Conservation (phyloP, 345 rosid species). For the Pugionium cornutum region DNA sequence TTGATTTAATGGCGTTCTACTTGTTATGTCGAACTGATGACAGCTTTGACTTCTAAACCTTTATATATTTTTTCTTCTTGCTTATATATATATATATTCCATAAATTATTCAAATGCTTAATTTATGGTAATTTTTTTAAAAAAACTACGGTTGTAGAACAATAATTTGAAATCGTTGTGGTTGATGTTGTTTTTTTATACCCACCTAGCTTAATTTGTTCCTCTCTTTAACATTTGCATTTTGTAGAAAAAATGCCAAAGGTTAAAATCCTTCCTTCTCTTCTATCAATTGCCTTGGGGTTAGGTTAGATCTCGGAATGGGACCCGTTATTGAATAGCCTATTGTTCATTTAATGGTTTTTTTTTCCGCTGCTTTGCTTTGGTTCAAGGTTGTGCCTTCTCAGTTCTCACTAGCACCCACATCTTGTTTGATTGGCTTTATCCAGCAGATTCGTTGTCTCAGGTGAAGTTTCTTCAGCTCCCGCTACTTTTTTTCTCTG, state of each 20-base stretch:
- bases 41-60: no score
- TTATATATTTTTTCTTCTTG: no score
- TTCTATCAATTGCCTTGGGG: conserved; percentile 21
- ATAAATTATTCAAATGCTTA: no score
- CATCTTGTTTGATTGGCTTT: conserved; percentile 26
- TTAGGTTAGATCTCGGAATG: conserved; percentile 45
- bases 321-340: conserved; percentile 43
- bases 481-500: not conserved
- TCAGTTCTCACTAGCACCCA: conserved; percentile 26
- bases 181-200: no score
- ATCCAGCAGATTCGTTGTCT: conserved; percentile 32
- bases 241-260: not conserved
- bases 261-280: conserved; percentile 41
- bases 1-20: no score
- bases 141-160: no score
- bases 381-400: conserved; percentile 36
- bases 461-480: conserved; percentile 19
- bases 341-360: conserved; percentile 44
- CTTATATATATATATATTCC: no score
- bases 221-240: no score
- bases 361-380: conserved; percentile 38
- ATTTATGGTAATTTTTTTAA: no score
- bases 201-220: no score
- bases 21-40: no score
- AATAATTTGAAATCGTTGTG: no score